Base-by-base conservation (phyloP, 805 yeast species). In the Starmera pachycereana region DNA sequence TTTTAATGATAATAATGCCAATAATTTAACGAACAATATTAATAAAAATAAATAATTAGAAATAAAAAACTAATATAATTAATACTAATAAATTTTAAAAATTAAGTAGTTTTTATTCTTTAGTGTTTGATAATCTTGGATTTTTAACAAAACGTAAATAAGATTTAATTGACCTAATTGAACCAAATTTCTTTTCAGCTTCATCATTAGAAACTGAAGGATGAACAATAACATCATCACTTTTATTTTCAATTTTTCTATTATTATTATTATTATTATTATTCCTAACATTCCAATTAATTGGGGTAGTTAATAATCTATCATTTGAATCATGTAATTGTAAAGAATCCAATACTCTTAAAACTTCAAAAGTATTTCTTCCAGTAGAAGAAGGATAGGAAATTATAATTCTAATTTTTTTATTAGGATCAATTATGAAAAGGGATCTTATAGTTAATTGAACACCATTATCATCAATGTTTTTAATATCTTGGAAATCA, bases 311-410 rank as follows among this genome's bases (percentile, higher is more conserved):
- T 44, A 79, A 62, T 22, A 22, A 22, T 7, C 6, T 7, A 46
- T 78, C 74, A 62, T 72, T 61, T 51, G 66, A 62, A 54, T 79
- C 87, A 44, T 79, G 71, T 43, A 72, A 66, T 59, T 80, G 86
- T 52, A 81, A 68, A 18, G 86, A 77, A 58, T 80, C 87, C 48
- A 80, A 66, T 35, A 75, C 81, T 60, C 88, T 66, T 55, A 81
- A 67, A 33, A 80, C 76, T 58, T 80, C 88, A 38, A 85, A 81
- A 19, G 87, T 76, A 69, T 80, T 80, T 66, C 88, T 70, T 46
- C 88, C 87, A 32, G 81, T 74, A 10, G 84, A 75, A 33, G 86
- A 81, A 32, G 87, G 88, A 59, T 80, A 81, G 19, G 84, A 63
- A 59, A 81, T 65, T 42, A 68, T 73, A 53, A 78, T 65, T 59